These are phyloP conservation scores for Penicillium hordei DNA, from an alignment of 2,329 filamentous ascomycete species.

Conservation along the genomic window DNA sequence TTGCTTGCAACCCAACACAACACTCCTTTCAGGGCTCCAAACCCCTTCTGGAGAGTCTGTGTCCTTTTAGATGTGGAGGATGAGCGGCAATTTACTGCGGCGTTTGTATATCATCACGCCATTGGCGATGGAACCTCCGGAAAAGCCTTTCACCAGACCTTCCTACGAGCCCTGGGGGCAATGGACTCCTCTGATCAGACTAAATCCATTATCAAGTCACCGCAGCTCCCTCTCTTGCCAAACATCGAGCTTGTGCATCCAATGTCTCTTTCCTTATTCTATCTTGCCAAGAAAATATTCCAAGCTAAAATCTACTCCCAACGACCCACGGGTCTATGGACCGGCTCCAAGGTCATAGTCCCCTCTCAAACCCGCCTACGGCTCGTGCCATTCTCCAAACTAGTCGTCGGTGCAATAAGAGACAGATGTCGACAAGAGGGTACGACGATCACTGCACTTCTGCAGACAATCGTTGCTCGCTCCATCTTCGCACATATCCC, in stretches of 20 bases:
- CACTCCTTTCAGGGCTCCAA: conserved; percentile 35
- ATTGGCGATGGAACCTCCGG: conserved; percentile 50
- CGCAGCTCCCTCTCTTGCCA: conserved; percentile 37
- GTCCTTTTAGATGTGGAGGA: conserved; percentile 34
- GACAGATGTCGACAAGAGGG: conserved; percentile 37
- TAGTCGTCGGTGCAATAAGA: conserved; percentile 31
- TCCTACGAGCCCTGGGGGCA: conserved; percentile 39
- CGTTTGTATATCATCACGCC: conserved; percentile 51
- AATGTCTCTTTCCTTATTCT: conserved; percentile 39
- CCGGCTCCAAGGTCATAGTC: conserved; percentile 30
- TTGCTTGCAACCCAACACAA: conserved; percentile 46
- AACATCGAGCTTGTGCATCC: conserved; percentile 45
- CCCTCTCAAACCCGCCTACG: conserved; percentile 30
- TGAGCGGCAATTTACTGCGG: conserved; percentile 40
- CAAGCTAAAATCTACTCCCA: conserved; percentile 34
- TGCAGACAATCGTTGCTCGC: conserved; percentile 43
- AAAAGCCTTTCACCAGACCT: conserved; percentile 47
- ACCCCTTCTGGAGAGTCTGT: conserved; percentile 49
- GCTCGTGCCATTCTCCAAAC: conserved; percentile 34
- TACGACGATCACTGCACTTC: conserved; percentile 44
- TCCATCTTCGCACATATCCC: conserved; percentile 38
- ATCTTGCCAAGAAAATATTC: conserved; percentile 36
- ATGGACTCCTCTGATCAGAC: conserved; percentile 15
- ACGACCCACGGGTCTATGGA: conserved; percentile 37
- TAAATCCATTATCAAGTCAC: conserved; percentile 24